phyloP scores from a whole-genome alignment of 495 filamentous ascomycete genomes.

The Talaromyces stipitatus region DNA sequence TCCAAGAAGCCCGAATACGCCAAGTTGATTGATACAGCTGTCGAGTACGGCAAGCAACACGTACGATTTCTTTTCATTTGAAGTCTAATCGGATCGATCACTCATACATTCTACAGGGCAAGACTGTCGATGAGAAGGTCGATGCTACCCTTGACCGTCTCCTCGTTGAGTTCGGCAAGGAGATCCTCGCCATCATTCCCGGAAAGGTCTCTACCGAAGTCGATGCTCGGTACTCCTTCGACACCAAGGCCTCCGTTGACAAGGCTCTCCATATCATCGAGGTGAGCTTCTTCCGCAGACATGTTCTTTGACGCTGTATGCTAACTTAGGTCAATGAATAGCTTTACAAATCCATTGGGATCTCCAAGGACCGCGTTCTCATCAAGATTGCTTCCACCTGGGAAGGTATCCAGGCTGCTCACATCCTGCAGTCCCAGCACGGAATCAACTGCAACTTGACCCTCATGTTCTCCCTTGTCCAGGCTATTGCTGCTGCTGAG shows the following conservation, averaged over 20 bases:
- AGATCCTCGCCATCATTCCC: slow-evolving; percentile 94
- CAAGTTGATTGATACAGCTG: slow-evolving; percentile 78
- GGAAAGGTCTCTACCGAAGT: slow-evolving; percentile 99
- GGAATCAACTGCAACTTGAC: slow-evolving; percentile 97
- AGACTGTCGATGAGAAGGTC: slow-evolving; percentile 63
- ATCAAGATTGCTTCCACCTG: slow-evolving; percentile 54
- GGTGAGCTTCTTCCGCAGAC: slow-evolving; percentile 38
- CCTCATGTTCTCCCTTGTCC: slow-evolving; percentile 93
- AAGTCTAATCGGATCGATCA: neutral
- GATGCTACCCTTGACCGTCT: slow-evolving; percentile 83
- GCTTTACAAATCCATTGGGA: slow-evolving; percentile 88
- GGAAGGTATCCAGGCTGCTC: slow-evolving; percentile 98
- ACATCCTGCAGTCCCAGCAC: slow-evolving; percentile 88
- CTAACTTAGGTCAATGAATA: slow-evolving; percentile 24
- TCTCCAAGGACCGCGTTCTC: slow-evolving; percentile 82
- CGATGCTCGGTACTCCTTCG: slow-evolving; percentile 93
- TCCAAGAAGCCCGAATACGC: slow-evolving; percentile 98
- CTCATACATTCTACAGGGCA: slow-evolving; percentile 27
- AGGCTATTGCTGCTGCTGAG: slow-evolving; percentile 95
- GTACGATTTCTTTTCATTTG: slow-evolving; percentile 31
- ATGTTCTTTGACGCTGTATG: too few relatives aligned
- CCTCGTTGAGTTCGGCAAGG: slow-evolving; percentile 93
- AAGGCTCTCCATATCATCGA: slow-evolving; percentile 98
- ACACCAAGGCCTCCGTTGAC: slow-evolving; percentile 81
- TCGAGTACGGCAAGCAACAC: slow-evolving; percentile 76